These are phyloP conservation scores for Pleoardoris graminearum DNA, from an alignment of 2,329 filamentous ascomycete genomes.

Conservation along the genomic window DNA sequence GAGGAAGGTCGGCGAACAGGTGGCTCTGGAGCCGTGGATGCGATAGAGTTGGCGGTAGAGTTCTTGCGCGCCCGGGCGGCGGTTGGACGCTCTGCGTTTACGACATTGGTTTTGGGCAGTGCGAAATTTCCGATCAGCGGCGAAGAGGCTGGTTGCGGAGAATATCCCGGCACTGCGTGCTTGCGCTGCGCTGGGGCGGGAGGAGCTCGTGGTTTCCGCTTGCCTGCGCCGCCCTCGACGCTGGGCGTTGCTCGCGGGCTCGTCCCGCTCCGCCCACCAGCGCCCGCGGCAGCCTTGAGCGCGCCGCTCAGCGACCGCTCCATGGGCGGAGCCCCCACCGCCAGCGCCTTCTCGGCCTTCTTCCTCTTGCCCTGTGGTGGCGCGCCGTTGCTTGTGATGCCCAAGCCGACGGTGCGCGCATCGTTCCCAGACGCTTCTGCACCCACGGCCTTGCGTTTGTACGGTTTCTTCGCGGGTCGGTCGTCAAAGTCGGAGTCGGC, in stretches of 20 bases:
- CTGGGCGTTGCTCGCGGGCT: conserved; percentile 72
- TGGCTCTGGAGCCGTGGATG: conserved; percentile 57
- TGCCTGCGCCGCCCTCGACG: conserved; percentile 56
- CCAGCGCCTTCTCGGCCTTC: conserved; percentile 70
- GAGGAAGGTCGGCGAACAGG: conserved; percentile 39
- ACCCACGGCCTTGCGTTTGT: conserved; percentile 61
- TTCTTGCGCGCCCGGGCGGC: conserved; percentile 76
- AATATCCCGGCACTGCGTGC: conserved; percentile 61
- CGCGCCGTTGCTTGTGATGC: conserved; percentile 61
- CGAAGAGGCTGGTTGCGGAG: conserved; percentile 74
- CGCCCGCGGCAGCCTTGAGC: conserved; percentile 54
- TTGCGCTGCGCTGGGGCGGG: conserved; percentile 76
- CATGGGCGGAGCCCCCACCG: conserved; percentile 53
- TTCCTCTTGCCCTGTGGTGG: conserved; percentile 70
- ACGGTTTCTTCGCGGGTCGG: conserved; percentile 62
- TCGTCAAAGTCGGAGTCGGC: conserved; percentile 83
- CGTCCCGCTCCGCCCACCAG: conserved; percentile 45
- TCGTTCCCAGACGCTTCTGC: conserved; percentile 51
- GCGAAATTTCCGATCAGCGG: conserved; percentile 70
- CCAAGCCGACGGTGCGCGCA: conserved; percentile 60
- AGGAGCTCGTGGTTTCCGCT: conserved; percentile 73
- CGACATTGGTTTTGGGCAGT: conserved; percentile 58
- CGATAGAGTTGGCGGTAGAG: conserved; percentile 52
- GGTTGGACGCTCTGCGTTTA: conserved; percentile 59
- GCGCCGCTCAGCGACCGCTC: conserved; percentile 68